Conservation (phyloP, 2,329 filamentous ascomycete genomes). For the Davidsoniella virescens region DNA sequence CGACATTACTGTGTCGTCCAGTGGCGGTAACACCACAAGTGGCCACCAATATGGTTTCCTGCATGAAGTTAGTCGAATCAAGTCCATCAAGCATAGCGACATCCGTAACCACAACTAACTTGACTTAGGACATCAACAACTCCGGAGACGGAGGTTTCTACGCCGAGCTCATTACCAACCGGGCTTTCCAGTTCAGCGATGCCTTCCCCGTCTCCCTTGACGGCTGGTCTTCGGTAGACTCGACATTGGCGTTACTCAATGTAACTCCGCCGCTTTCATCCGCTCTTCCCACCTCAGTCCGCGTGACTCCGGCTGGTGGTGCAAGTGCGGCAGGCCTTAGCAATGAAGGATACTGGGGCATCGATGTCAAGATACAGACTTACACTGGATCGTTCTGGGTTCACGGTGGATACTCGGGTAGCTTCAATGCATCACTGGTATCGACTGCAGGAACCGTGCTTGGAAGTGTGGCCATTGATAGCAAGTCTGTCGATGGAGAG, state of each 20-base stretch:
- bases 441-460: slow-evolving; percentile 30
- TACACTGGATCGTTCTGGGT: slow-evolving; percentile 39
- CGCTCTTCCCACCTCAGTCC: slow-evolving; percentile 35
- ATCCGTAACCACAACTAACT: background rate
- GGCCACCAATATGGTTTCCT: slow-evolving; percentile 30
- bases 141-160: slow-evolving; percentile 59
- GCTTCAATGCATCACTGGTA: slow-evolving; percentile 30
- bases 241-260: slow-evolving; percentile 30
- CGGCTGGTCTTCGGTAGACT: slow-evolving; percentile 30
- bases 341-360: slow-evolving; percentile 43
- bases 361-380: slow-evolving; percentile 30
- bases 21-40: slow-evolving; percentile 27
- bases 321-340: slow-evolving; percentile 25
- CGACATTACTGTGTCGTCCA: slow-evolving; percentile 22
- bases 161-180: slow-evolving; percentile 53
- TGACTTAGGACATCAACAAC: slow-evolving; percentile 43
- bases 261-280: slow-evolving; percentile 32
- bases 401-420: slow-evolving; percentile 30
- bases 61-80: slow-evolving; percentile 22
- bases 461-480: slow-evolving; percentile 30
- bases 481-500: slow-evolving; percentile 22
- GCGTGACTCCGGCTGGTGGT: slow-evolving; percentile 23
- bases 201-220: slow-evolving; percentile 27
- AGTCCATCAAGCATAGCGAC: background rate
- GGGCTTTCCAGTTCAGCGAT: slow-evolving; percentile 46